These are phyloP conservation scores for Pelargonium australe DNA, from an alignment of 441 rosid genomes.

Conservation along the genomic window DNA sequence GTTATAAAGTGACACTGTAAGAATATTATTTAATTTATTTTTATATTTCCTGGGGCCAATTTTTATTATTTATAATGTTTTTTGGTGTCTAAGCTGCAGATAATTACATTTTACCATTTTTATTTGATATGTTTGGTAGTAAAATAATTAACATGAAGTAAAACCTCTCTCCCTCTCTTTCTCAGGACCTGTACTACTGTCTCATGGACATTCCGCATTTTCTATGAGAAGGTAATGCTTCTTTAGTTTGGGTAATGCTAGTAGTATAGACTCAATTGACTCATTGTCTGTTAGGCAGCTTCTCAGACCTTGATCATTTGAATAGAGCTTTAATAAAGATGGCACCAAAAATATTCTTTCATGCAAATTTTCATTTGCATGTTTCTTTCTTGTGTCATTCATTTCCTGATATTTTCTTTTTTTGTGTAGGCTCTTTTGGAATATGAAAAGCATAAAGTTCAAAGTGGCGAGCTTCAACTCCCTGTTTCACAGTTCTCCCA, in stretches of 20 bases:
- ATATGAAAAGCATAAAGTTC: slow-evolving; percentile 58
- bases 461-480: slow-evolving; percentile 60
- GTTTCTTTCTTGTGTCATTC: slow-evolving; percentile 13
- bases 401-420: slow-evolving; percentile 20
- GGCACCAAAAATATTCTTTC: background rate
- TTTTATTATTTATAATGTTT: background rate
- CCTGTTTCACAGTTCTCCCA: slow-evolving; percentile 34
- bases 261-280: background rate
- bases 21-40: no score
- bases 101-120: background rate
- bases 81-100: background rate
- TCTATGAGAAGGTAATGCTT: slow-evolving; percentile 77
- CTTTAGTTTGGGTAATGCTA: slow-evolving; percentile 13
- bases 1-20: no score
- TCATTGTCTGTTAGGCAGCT: background rate
- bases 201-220: slow-evolving; percentile 85
- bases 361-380: background rate
- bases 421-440: slow-evolving; percentile 66
- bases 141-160: slow-evolving; percentile 17
- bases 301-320: background rate
- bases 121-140: slow-evolving; percentile 10
- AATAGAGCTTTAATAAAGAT: background rate
- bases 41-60: background rate
- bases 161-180: slow-evolving; percentile 15
- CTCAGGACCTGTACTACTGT: slow-evolving; percentile 90